phyloP scores from a whole-genome alignment of 2,329 filamentous ascomycete species.

The Thielaviopsis musarum region DNA sequence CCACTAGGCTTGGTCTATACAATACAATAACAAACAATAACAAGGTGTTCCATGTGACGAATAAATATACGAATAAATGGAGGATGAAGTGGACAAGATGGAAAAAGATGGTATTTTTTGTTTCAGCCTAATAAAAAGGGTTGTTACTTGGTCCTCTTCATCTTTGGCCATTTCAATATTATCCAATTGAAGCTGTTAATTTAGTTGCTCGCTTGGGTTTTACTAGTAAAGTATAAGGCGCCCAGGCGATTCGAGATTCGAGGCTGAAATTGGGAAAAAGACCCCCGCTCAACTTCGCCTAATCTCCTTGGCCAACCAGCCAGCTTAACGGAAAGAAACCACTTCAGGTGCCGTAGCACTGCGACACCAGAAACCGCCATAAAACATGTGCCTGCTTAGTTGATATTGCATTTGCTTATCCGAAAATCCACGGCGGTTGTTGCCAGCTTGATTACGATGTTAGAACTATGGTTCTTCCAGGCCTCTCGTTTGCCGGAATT shows the following conservation, averaged over 20 bases:
- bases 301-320: not conserved
- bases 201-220: not conserved
- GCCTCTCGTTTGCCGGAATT: not conserved
- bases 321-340: not conserved
- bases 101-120: not conserved
- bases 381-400: not conserved
- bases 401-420: not conserved
- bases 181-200: not conserved
- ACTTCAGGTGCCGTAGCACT: not conserved
- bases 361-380: not conserved
- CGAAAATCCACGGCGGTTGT: not conserved
- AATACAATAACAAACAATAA: not conserved
- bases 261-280: not conserved
- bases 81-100: not conserved
- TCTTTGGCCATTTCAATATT: not conserved
- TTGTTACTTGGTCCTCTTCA: not conserved
- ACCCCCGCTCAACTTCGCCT: not conserved
- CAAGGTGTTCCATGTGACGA: not conserved
- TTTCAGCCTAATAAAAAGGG: not conserved
- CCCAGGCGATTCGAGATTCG: not conserved
- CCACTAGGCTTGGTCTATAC: not conserved
- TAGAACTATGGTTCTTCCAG: no score
- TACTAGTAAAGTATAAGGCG: not conserved
- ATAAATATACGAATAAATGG: not conserved
- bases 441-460: no score